These are phyloP conservation scores for Colletotrichum aenigma DNA, from an alignment of 2,329 filamentous ascomycete genomes.

Conservation along the genomic window DNA sequence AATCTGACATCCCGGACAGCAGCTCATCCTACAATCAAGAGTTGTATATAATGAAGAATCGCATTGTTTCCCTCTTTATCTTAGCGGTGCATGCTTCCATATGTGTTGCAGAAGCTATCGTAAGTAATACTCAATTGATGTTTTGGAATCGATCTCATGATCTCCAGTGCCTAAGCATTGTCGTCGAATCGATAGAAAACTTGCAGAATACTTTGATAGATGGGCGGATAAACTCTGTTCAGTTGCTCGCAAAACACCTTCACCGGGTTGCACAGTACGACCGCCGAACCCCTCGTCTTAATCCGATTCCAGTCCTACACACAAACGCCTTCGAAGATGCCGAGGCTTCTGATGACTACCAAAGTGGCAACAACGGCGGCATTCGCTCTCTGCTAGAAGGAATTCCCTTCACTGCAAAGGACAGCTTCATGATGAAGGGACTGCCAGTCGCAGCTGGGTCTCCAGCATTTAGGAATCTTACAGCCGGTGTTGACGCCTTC, in stretches of 20 bases:
- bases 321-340: not conserved
- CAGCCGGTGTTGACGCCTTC: not conserved
- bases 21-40: not conserved
- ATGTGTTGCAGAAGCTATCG: not conserved
- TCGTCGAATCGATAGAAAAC: not conserved
- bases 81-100: not conserved
- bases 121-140: too few species aligned
- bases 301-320: not conserved
- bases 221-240: not conserved
- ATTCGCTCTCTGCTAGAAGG: not conserved
- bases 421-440: not conserved
- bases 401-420: not conserved
- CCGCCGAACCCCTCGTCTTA: not conserved
- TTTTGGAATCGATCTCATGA: not conserved
- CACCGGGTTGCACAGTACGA: not conserved
- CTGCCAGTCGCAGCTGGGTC: not conserved
- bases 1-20: too few species aligned
- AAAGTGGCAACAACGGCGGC: not conserved
- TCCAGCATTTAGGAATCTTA: not conserved
- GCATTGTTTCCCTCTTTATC: fast-evolving
- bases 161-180: not conserved
- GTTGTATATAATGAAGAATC: not conserved
- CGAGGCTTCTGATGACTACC: not conserved
- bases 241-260: not conserved
- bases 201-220: not conserved